Conservation (phyloP, 371 early-diverging fungal species). For the Fennellomyces sp. region DNA sequence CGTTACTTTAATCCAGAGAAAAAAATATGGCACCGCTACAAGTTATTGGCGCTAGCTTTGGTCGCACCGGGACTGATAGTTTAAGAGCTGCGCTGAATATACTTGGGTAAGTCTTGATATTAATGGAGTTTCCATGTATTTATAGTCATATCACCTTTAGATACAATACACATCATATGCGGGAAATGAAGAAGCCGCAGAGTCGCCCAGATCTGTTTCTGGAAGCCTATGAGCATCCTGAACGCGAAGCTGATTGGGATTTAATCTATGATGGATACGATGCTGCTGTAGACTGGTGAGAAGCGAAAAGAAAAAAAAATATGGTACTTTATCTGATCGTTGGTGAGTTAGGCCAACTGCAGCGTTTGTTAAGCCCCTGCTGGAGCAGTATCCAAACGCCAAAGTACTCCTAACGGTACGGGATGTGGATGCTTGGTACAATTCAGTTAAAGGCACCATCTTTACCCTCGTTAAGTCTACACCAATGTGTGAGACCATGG, state of each 20-base stretch:
- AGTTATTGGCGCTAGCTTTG: constrained; percentile 13
- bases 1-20: no score
- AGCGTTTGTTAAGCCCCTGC: constrained; percentile 14
- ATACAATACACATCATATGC: constrained; percentile 23
- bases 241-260: constrained; percentile 33
- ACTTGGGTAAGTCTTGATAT: constrained; percentile 7
- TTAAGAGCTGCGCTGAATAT: constrained; percentile 8
- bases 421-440: constrained; percentile 37
- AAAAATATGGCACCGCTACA: constrained; percentile 14
- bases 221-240: constrained; percentile 19
- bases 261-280: constrained; percentile 8
- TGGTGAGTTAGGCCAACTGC: constrained; percentile 10
- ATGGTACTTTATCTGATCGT: no score
- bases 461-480: no score
- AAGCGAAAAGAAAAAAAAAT: no score
- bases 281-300: constrained; percentile 9
- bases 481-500: no score
- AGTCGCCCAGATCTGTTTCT: constrained; percentile 14
- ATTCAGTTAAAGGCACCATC: constrained; percentile 27
- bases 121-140: neutral
- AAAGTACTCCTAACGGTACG: constrained; percentile 33
- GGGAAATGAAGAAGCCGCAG: constrained; percentile 1
- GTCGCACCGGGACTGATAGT: constrained; percentile 16
- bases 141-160: neutral
- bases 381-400: constrained; percentile 32